Percentiles rank a stretch among this genome's conserved stretches.
Conservation (phyloP, 1,139 yeast genomes). For the Candida freyschussii region DNA sequence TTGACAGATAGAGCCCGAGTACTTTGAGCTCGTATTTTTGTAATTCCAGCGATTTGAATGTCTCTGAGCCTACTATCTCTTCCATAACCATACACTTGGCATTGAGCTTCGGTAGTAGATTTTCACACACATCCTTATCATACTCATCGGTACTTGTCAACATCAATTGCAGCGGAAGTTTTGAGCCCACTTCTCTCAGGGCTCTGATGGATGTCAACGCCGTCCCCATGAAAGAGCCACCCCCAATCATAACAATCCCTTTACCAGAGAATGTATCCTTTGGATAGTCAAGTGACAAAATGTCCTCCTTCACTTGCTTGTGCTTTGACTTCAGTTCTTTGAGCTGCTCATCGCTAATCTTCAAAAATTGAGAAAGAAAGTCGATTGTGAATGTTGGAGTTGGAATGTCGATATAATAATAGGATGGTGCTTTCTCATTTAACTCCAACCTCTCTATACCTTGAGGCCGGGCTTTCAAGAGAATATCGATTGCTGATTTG, state of each 20-base stretch:
- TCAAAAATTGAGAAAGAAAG: slow-evolving; percentile 18
- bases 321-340: slow-evolving; percentile 22
- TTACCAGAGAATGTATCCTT: slow-evolving; percentile 44
- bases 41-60: slow-evolving; percentile 38
- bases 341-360: slow-evolving; percentile 22
- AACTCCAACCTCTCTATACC: slow-evolving; percentile 17
- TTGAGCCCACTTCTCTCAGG: slow-evolving; percentile 48
- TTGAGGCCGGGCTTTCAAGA: slow-evolving; percentile 20
- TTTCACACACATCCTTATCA: slow-evolving; percentile 49
- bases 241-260: slow-evolving; percentile 62
- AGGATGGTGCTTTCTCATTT: slow-evolving; percentile 23
- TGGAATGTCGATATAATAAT: slow-evolving; percentile 24
- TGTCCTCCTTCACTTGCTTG: slow-evolving; percentile 16
- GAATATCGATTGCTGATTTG: slow-evolving; percentile 17
- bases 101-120: slow-evolving; percentile 43
- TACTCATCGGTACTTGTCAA: slow-evolving; percentile 48
- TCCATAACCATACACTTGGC: slow-evolving; percentile 52
- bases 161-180: slow-evolving; percentile 55
- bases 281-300: slow-evolving; percentile 17
- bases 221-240: slow-evolving; percentile 53
- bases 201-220: slow-evolving; percentile 50
- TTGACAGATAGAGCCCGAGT: slow-evolving; percentile 49
- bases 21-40: slow-evolving; percentile 58
- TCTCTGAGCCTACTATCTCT: slow-evolving; percentile 36
- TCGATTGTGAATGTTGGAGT: slow-evolving; percentile 25